These are phyloP conservation scores for Fistulifera pelliculosa DNA, from an alignment of 108 stramenopile species.

Conservation along the genomic window DNA sequence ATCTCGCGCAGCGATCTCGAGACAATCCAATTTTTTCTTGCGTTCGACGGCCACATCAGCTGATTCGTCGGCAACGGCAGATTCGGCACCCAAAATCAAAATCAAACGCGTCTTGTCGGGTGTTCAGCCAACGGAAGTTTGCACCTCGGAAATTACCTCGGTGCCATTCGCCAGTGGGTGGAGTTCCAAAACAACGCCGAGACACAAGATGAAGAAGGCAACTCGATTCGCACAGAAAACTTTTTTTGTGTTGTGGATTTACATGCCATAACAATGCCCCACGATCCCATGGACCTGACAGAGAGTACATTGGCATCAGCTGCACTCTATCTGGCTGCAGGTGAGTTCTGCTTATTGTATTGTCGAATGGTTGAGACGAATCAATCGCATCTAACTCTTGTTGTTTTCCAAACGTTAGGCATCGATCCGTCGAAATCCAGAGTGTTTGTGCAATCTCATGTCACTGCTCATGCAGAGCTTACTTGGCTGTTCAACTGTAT, in stretches of 20 bases:
- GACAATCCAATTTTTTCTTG: neutral
- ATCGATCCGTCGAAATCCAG: conserved; percentile 83
- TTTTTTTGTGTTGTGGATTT: conserved; percentile 98
- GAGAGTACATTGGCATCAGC: conserved; percentile 74
- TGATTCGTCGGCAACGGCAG: conserved; percentile 1
- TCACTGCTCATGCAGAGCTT: conserved; percentile 94
- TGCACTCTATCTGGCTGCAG: conserved; percentile 87
- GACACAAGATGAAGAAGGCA: conserved; percentile 43
- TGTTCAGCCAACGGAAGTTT: conserved; percentile 95
- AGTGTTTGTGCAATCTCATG: conserved; percentile 94
- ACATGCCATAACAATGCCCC: conserved; percentile 98
- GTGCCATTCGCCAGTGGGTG: conserved; percentile 97
- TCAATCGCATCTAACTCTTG: too few species aligned
- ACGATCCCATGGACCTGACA: conserved; percentile 80
- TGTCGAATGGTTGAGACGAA: too few species aligned
- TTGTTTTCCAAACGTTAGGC: conserved; percentile 28
- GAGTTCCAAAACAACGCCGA: conserved; percentile 74
- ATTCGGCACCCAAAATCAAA: conserved; percentile 16
- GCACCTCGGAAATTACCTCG: conserved; percentile 98
- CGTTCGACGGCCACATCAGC: neutral
- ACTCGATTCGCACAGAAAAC: conserved; percentile 61
- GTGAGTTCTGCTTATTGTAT: conserved; percentile 18
- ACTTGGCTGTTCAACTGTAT: conserved; percentile 96
- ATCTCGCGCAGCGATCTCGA: neutral
- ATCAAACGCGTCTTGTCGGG: conserved; percentile 83